These are phyloP conservation scores for Ascochyta fabae DNA, from an alignment of 2,329 filamentous ascomycete genomes.

Conservation along the genomic window DNA sequence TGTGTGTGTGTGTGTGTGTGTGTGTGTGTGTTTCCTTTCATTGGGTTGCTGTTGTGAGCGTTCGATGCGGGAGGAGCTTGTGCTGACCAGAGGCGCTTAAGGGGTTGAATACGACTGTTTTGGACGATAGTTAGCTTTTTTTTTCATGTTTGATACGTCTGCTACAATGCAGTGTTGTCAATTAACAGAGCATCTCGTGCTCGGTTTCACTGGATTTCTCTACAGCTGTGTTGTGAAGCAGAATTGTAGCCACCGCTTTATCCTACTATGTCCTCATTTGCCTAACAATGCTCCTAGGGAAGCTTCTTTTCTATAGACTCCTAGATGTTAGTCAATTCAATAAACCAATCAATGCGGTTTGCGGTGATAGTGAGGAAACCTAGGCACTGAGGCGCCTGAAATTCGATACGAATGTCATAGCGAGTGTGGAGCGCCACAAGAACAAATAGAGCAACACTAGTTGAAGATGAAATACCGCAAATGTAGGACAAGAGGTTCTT, in stretches of 20 bases:
- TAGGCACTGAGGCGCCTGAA: constrained; percentile 37
- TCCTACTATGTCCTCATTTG: too few species aligned
- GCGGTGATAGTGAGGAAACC: constrained; percentile 37
- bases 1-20: too few species aligned
- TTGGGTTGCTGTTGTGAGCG: too few species aligned
- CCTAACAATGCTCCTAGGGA: too few species aligned
- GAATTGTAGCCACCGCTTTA: too few species aligned
- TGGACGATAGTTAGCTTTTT: constrained; percentile 24
- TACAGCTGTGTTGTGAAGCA: too few species aligned
- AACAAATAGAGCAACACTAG: constrained; percentile 53
- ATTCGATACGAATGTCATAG: constrained; percentile 36
- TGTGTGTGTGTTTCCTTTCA: too few species aligned
- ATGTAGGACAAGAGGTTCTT: constrained; percentile 50
- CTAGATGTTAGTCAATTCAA: too few species aligned
- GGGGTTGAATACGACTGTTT: constrained; percentile 12
- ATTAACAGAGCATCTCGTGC: too few species aligned
- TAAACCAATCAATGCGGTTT: constrained; percentile 33
- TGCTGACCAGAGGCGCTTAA: constrained; percentile 42
- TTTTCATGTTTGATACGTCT: constrained; percentile 59
- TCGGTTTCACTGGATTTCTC: too few species aligned
- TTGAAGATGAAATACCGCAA: constrained; percentile 42
- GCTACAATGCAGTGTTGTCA: constrained; percentile 1
- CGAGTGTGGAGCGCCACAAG: constrained; percentile 40
- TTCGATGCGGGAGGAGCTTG: too few species aligned
- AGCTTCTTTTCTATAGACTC: too few species aligned